Percentiles rank a stretch among this genome's conserved stretches.
These are phyloP conservation scores for Epithele typhae DNA, from an alignment of 768 basidiomycete species.

Conservation along the genomic window DNA sequence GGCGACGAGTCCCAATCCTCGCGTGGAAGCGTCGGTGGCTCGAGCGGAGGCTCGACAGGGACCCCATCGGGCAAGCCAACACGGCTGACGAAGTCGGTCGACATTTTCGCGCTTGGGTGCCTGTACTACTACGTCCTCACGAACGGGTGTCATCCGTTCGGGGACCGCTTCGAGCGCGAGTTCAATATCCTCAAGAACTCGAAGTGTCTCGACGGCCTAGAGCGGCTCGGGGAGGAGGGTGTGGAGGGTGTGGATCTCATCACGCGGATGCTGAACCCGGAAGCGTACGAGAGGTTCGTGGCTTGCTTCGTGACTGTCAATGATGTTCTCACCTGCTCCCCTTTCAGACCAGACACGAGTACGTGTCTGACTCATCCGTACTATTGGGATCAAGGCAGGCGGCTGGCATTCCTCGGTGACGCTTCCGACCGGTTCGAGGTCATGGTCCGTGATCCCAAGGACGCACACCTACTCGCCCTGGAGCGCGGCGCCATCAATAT, in stretches of 20 bases:
- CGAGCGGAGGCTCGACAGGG: slow-evolving; percentile 38
- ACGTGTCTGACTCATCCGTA: slow-evolving; percentile 90
- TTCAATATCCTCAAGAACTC: slow-evolving; percentile 86
- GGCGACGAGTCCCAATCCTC: slow-evolving; percentile 66
- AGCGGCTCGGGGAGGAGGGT: slow-evolving; percentile 88
- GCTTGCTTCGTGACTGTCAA: not conserved
- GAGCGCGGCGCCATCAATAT: slow-evolving; percentile 67
- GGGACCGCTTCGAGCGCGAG: slow-evolving; percentile 90
- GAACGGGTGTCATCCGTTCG: slow-evolving; percentile 89
- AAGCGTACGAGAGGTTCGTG: slow-evolving; percentile 69
- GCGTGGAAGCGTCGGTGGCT: slow-evolving; percentile 46
- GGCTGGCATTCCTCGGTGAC: slow-evolving; percentile 93
- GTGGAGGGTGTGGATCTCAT: slow-evolving; percentile 87
- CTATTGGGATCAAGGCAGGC: slow-evolving; percentile 89
- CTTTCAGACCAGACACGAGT: slow-evolving; percentile 75
- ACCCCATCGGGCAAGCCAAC: slow-evolving; percentile 45
- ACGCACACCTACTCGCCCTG: slow-evolving; percentile 66
- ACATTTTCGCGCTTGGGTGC: slow-evolving; percentile 95
- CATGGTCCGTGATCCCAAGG: slow-evolving; percentile 90
- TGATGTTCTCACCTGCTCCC: slow-evolving; percentile 5
- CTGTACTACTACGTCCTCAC: slow-evolving; percentile 92
- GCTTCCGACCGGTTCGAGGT: slow-evolving; percentile 97
- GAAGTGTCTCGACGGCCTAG: slow-evolving; percentile 65
- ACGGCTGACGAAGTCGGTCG: slow-evolving; percentile 89
- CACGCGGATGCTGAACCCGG: slow-evolving; percentile 67